Percentiles rank a stretch among this genome's conserved stretches.
Evolutionary conservation across 257 asterid species (phyloP).

Genomic region (Fraxinus pennsylvanica): DNA sequence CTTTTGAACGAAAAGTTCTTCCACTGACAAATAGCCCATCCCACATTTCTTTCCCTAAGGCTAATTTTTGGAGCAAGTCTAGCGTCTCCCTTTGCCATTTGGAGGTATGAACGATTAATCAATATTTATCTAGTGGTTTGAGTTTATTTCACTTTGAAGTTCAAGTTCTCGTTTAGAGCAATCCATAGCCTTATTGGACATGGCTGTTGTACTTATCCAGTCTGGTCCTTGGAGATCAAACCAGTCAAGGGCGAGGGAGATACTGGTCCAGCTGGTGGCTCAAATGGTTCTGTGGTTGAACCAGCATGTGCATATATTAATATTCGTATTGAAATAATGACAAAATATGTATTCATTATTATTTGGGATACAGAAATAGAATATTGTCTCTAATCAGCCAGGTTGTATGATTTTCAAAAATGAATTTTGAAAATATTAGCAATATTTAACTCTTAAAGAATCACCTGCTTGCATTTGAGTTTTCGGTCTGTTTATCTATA

Average conservation of each 20-base stretch:
- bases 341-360: not conserved
- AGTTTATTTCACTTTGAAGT: not conserved
- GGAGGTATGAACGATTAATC: constrained; percentile 54
- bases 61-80: constrained; percentile 73
- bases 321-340: not conserved
- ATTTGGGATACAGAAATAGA: not conserved
- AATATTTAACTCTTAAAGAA: not conserved
- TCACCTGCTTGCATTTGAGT: not conserved
- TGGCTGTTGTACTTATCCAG: not conserved
- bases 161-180: not conserved
- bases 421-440: not conserved
- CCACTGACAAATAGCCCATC: constrained; percentile 37
- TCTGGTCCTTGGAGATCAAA: not conserved
- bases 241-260: not conserved
- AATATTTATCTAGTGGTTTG: not conserved
- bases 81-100: constrained; percentile 59
- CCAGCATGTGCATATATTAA: not conserved
- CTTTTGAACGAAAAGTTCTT: constrained; percentile 88
- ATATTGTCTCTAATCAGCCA: not conserved
- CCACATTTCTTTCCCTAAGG: constrained; percentile 50
- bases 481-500: not conserved
- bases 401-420: not conserved
- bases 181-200: not conserved
- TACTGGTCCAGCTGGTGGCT: not conserved
- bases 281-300: not conserved